phyloP scores from a whole-genome alignment of 1,139 yeast species.

The Magnusiomyces sp. region DNA sequence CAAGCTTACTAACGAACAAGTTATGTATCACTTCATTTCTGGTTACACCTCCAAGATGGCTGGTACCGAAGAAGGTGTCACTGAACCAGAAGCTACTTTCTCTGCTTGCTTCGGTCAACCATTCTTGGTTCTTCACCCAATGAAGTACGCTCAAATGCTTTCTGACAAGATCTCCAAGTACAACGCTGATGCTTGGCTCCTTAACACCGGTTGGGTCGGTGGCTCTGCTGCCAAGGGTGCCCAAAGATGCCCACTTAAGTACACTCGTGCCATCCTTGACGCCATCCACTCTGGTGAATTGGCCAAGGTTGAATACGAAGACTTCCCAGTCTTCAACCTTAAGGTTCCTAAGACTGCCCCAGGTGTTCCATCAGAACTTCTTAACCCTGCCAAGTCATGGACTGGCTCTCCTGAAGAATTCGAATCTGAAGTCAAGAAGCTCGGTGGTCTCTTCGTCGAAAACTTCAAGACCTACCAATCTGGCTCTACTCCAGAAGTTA shows the following conservation, averaged over 20 bases:
- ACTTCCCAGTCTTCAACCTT: conserved; percentile 80
- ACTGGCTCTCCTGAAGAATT: conserved; percentile 61
- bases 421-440: conserved; percentile 56
- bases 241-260: conserved; percentile 94
- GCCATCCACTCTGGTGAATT: conserved; percentile 91
- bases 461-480: conserved; percentile 81
- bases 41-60: conserved; percentile 99
- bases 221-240: conserved; percentile 90
- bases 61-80: conserved; percentile 98
- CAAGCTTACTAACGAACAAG: conserved; percentile 87
- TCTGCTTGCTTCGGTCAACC: conserved; percentile 99
- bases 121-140: conserved; percentile 95
- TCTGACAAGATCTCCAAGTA: conserved; percentile 86
- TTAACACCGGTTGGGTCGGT: conserved; percentile 99
- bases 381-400: conserved; percentile 89
- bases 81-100: conserved; percentile 97
- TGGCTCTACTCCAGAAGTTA: conserved; percentile 77
- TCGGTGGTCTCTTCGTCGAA: conserved; percentile 72
- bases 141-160: conserved; percentile 94
- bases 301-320: conserved; percentile 71
- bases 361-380: conserved; percentile 73
- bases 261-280: conserved; percentile 94
- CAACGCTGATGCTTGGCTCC: conserved; percentile 90
- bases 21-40: conserved; percentile 97
- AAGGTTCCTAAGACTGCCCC: conserved; percentile 76